Percentiles rank a stretch among this genome's conserved stretches.
Conservation (phyloP, 169 alveolate genomes). For the Cryptosporidium ryanae region DNA sequence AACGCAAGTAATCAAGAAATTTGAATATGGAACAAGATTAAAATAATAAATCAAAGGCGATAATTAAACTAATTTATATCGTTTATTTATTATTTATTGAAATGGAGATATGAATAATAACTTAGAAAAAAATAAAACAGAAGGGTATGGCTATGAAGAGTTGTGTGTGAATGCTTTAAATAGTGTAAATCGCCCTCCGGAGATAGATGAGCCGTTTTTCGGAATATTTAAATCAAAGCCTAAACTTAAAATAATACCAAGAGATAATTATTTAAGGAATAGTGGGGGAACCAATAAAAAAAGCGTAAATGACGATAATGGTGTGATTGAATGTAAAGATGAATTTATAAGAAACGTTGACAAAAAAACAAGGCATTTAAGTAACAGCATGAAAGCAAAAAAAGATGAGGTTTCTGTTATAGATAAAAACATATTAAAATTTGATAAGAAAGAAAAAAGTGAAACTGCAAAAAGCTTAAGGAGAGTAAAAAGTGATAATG, state of each 20-base stretch:
- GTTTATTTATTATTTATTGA: too few species aligned
- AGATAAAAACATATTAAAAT: not conserved
- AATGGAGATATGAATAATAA: not conserved
- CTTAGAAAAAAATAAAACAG: not conserved
- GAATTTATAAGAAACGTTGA: not conserved
- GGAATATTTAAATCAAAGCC: constrained; percentile 49
- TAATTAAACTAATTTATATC: not conserved
- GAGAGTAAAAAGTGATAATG: not conserved
- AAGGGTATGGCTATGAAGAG: constrained; percentile 3
- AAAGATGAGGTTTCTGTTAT: not conserved
- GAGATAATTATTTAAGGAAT: not conserved
- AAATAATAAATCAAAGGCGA: not conserved
- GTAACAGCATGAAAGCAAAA: not conserved
- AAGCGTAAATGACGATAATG: not conserved
- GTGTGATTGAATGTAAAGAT: not conserved
- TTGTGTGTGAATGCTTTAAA: constrained; percentile 56
- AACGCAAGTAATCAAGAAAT: not conserved
- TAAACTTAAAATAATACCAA: constrained; percentile 28
- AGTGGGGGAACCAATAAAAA: not conserved
- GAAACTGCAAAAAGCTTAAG: too few species aligned
- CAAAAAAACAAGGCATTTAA: not conserved
- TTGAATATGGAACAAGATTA: not conserved
- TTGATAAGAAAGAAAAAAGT: not conserved
- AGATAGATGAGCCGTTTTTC: constrained; percentile 55
- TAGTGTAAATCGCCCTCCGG: constrained; percentile 60